Conservation (phyloP, 1,139 yeast species). For the Saccharomyces hybrid region DNA sequence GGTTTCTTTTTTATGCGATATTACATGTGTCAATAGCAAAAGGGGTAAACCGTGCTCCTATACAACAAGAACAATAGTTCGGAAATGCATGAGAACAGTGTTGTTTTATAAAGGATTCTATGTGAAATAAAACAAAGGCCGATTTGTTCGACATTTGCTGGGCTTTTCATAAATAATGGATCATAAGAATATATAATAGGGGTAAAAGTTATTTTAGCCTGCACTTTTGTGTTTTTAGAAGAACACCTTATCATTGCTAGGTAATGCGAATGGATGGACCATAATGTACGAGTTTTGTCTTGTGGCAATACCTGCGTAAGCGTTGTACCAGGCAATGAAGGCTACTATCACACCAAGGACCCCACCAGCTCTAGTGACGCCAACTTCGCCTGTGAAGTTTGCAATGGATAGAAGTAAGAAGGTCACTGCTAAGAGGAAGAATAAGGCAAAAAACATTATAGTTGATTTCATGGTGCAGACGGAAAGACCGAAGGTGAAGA, state of each 20-base stretch:
- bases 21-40: neutral
- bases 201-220: neutral
- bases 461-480: slow-evolving; percentile 62
- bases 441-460: slow-evolving; percentile 53
- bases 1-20: neutral
- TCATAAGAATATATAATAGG: neutral
- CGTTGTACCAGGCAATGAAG: slow-evolving; percentile 67
- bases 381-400: slow-evolving; percentile 39
- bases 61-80: neutral
- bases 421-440: slow-evolving; percentile 52
- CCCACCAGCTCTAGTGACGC: slow-evolving; percentile 52
- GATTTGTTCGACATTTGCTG: neutral
- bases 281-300: slow-evolving; percentile 53
- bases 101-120: neutral
- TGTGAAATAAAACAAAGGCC: neutral
- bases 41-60: neutral
- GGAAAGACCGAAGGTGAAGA: slow-evolving; percentile 55
- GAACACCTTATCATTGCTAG: slow-evolving; percentile 24
- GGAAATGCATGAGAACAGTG: neutral
- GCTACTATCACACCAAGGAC: slow-evolving; percentile 59
- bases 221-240: neutral
- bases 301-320: slow-evolving; percentile 66
- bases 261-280: slow-evolving; percentile 48
- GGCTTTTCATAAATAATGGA: neutral
- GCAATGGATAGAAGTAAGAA: slow-evolving; percentile 61